Conservation (phyloP, 2,329 filamentous ascomycete genomes). For the Pseudocercospora cruenta region DNA sequence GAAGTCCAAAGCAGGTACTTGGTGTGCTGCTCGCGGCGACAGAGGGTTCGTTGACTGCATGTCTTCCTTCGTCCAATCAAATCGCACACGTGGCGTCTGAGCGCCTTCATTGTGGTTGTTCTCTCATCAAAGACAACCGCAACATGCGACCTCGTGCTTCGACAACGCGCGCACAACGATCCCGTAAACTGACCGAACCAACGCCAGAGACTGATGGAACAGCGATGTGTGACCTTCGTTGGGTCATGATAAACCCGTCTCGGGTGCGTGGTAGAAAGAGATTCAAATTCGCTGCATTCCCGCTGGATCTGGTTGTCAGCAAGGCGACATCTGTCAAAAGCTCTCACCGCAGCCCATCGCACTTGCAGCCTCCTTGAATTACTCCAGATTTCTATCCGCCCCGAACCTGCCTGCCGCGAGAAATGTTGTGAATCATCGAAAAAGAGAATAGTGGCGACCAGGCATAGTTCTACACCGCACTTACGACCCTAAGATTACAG, state of each 20-base stretch:
- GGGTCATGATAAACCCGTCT: conserved; percentile 10
- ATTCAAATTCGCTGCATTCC: neutral
- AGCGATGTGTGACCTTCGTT: conserved; percentile 9
- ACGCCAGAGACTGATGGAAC: conserved; percentile 13
- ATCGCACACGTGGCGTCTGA: neutral
- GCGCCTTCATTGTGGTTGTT: conserved; percentile 7
- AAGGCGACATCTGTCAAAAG: neutral
- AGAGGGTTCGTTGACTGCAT: neutral
- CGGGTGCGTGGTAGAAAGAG: neutral
- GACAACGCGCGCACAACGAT: conserved; percentile 12
- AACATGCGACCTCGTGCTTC: conserved; percentile 17
- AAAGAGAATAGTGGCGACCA: neutral
- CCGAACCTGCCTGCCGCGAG: neutral
- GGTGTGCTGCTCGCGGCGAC: neutral
- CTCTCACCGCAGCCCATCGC: neutral
- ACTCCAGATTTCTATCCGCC: neutral
- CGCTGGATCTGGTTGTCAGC: neutral
- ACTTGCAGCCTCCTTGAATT: neutral
- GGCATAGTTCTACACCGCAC: neutral
- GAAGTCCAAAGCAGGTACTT: neutral
- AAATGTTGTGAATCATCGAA: neutral
- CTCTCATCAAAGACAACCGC: conserved; percentile 1
- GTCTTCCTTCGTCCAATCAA: conserved; percentile 1
- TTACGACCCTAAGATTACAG: neutral
- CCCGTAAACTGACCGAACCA: conserved; percentile 18